A percentile compares a stretch with the other conserved stretches of the same genome.
phyloP scores from a whole-genome alignment of 2,329 filamentous ascomycete genomes.

The Tolypocladium tropicale region DNA sequence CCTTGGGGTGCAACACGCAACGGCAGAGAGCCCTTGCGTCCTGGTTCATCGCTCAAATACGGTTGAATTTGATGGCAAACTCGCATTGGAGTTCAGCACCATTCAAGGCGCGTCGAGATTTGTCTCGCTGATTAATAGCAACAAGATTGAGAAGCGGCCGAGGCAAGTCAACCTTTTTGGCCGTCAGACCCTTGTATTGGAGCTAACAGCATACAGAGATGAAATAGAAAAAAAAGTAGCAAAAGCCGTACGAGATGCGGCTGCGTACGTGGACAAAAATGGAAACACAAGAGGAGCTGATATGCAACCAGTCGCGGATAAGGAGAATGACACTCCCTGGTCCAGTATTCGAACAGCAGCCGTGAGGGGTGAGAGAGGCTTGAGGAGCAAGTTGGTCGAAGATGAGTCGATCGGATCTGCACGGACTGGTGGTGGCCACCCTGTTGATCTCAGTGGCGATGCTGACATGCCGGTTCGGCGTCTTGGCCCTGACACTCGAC shows the following conservation, averaged over 20 bases:
- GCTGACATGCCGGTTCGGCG: not conserved
- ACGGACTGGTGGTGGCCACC: not conserved
- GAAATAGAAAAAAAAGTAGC: not conserved
- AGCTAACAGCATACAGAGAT: not conserved
- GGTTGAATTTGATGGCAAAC: not conserved
- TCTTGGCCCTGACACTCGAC: constrained; percentile 11
- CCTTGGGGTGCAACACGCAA: constrained; percentile 6
- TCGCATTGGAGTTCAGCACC: constrained; percentile 12
- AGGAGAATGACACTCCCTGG: not conserved
- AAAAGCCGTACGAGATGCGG: constrained; percentile 3
- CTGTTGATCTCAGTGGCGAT: not conserved
- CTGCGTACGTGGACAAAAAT: not conserved
- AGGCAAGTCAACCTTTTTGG: constrained; percentile 6
- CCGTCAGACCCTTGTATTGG: not conserved
- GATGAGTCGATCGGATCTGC: constrained; percentile 1
- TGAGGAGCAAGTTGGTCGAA: not conserved
- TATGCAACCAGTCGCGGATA: not conserved
- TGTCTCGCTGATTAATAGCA: not conserved
- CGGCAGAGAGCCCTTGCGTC: constrained; percentile 8
- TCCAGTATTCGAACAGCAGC: not conserved
- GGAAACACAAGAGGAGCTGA: not conserved
- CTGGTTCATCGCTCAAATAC: constrained; percentile 11
- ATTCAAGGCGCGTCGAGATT: not conserved
- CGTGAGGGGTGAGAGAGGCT: not conserved
- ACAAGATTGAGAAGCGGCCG: not conserved